phyloP scores from a whole-genome alignment of 176 grass and related monocot genomes.

The Aechmea fasciata region DNA sequence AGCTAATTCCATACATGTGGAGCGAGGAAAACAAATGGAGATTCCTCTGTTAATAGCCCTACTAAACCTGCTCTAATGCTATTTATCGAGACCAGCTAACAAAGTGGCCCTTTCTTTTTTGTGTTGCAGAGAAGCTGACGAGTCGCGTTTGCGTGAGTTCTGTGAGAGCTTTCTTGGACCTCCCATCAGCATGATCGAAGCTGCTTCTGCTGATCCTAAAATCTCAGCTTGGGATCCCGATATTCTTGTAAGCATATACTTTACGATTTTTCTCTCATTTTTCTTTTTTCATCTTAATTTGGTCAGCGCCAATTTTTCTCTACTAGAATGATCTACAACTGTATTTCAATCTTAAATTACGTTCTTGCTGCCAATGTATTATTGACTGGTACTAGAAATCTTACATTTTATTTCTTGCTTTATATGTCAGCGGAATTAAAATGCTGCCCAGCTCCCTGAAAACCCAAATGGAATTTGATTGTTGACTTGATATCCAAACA shows the following conservation, averaged over 20 bases:
- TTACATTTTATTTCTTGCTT: not conserved
- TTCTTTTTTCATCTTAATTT: not conserved
- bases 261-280: not conserved
- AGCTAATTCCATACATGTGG: not conserved
- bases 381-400: not conserved
- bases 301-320: not conserved
- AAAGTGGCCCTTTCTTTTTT: conserved; percentile 3
- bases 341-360: not conserved
- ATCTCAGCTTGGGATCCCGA: conserved; percentile 60
- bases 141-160: conserved; percentile 68
- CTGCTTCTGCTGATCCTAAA: conserved; percentile 25
- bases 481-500: not conserved
- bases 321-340: not conserved
- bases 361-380: not conserved
- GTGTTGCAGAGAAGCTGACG: conserved; percentile 76
- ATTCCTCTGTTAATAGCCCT: not conserved
- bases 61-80: not conserved
- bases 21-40: not conserved
- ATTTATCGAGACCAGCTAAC: not conserved
- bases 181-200: conserved; percentile 42
- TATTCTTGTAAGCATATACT: conserved; percentile 64
- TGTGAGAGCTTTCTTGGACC: conserved; percentile 91
- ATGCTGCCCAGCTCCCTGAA: not conserved
- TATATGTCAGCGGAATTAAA: not conserved
- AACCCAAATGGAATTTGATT: not conserved